Conservation (phyloP, 257 asterid species). For the Perilla frutescens region DNA sequence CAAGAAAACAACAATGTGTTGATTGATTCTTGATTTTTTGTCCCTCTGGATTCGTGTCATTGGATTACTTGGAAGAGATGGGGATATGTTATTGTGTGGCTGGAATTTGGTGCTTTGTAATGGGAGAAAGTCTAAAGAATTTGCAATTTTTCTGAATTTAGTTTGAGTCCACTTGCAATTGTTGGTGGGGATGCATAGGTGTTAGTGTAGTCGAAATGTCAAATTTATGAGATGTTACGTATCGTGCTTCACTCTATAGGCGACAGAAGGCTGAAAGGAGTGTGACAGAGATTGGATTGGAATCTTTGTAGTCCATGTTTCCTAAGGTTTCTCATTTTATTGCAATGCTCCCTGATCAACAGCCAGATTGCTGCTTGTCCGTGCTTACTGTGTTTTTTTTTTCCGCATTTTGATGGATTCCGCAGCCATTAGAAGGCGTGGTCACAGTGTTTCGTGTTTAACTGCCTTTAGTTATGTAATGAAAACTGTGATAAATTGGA, state of each 20-base stretch:
- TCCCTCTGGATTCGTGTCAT: too few species aligned
- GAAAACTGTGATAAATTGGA: background rate
- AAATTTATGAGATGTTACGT: background rate
- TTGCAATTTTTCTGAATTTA: background rate
- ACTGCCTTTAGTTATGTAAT: too few species aligned
- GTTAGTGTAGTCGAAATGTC: background rate
- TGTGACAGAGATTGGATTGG: constrained; percentile 11
- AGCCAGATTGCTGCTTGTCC: background rate
- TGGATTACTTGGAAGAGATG: background rate
- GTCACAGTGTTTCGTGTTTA: background rate
- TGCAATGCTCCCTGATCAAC: background rate
- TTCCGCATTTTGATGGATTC: background rate
- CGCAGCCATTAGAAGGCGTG: background rate
- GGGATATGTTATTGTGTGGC: background rate
- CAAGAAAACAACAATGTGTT: too few species aligned
- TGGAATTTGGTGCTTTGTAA: background rate
- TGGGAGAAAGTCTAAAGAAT: background rate
- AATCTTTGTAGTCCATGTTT: background rate
- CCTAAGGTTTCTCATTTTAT: background rate
- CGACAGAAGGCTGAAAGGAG: constrained; percentile 21
- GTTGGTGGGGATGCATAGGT: background rate
- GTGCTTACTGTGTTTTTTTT: background rate
- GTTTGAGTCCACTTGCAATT: background rate
- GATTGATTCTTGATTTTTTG: background rate
- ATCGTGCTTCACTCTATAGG: background rate